phyloP scores from a whole-genome alignment of 192 early-diverging fungal species.

The Dissophora ornata region DNA sequence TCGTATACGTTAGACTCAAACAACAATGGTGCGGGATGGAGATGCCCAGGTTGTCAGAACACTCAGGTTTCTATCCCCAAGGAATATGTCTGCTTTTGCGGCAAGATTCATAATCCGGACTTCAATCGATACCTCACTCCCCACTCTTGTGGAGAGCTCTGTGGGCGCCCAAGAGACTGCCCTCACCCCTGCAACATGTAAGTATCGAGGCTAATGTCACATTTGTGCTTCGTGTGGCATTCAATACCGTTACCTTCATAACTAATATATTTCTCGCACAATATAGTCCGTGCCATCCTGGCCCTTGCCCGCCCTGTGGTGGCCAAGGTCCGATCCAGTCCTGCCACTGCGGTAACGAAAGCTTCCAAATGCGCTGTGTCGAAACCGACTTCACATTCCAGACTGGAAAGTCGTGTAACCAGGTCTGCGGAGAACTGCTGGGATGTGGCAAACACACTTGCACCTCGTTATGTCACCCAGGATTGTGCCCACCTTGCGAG shows the following conservation, averaged over 20 bases:
- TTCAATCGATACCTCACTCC: slow-evolving; percentile 73
- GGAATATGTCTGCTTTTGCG: slow-evolving; percentile 91
- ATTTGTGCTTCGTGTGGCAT: too few relatives aligned
- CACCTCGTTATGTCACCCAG: slow-evolving; percentile 73
- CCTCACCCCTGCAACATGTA: slow-evolving; percentile 81
- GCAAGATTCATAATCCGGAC: slow-evolving; percentile 76
- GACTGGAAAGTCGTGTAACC: slow-evolving; percentile 73
- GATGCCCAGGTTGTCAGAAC: slow-evolving; percentile 94
- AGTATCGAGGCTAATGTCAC: slow-evolving; percentile 21
- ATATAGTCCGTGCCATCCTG: slow-evolving; percentile 83
- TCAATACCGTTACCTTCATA: too few relatives aligned
- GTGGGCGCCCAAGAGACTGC: slow-evolving; percentile 73
- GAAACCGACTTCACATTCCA: slow-evolving; percentile 73
- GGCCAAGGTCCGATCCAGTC: slow-evolving; percentile 75
- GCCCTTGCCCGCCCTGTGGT: slow-evolving; percentile 94
- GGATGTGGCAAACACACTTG: slow-evolving; percentile 79
- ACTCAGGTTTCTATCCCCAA: slow-evolving; percentile 70
- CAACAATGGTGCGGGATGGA: slow-evolving; percentile 66
- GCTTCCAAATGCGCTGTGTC: slow-evolving; percentile 78
- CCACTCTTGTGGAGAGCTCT: slow-evolving; percentile 88
- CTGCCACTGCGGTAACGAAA: slow-evolving; percentile 87
- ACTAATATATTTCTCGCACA: too few relatives aligned
- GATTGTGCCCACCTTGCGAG: slow-evolving; percentile 73
- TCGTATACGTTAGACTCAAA: slow-evolving; percentile 37
- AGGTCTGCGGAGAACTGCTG: slow-evolving; percentile 73